Percentiles rank a stretch among this genome's conserved stretches.
These are phyloP conservation scores for Yamadazyma dendronema DNA, from an alignment of 1,139 yeast species.

Conservation along the genomic window DNA sequence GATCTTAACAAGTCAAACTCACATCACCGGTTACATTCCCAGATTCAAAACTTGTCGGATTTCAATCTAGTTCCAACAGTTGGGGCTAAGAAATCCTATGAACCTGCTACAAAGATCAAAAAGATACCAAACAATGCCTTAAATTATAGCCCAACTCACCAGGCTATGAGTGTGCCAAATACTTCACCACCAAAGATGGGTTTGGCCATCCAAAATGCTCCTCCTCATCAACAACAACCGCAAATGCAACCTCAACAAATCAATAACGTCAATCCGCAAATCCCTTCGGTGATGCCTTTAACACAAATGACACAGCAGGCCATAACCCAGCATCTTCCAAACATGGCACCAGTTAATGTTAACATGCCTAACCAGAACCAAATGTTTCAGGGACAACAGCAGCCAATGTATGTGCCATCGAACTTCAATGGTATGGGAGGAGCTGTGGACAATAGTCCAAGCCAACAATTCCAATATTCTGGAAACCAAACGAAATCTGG, in stretches of 20 bases:
- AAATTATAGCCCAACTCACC: constrained; percentile 11
- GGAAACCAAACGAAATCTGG: no score
- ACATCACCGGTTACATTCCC: constrained; percentile 43
- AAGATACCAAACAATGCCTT: constrained; percentile 13
- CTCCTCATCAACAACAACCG: neutral
- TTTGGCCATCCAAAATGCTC: constrained; percentile 4
- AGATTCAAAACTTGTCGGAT: constrained; percentile 34
- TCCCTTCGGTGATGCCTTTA: constrained; percentile 1
- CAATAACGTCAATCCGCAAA: neutral
- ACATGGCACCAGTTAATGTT: no score
- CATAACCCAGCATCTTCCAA: constrained; percentile 5
- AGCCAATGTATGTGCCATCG: neutral
- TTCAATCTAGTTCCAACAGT: constrained; percentile 33
- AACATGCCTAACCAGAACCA: neutral
- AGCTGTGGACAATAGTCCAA: no score
- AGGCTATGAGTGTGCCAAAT: constrained; percentile 1
- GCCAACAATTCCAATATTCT: neutral
- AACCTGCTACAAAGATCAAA: constrained; percentile 35
- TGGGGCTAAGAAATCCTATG: constrained; percentile 26
- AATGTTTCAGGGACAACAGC: neutral
- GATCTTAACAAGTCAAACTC: constrained; percentile 39
- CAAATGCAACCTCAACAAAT: neutral
- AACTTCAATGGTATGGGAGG: neutral
- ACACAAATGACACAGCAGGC: constrained; percentile 8
- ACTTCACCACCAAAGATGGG: constrained; percentile 13